Evolutionary conservation across 1,139 yeast species (phyloP).

Genomic region (Debaryomycetaceae sp.): DNA sequence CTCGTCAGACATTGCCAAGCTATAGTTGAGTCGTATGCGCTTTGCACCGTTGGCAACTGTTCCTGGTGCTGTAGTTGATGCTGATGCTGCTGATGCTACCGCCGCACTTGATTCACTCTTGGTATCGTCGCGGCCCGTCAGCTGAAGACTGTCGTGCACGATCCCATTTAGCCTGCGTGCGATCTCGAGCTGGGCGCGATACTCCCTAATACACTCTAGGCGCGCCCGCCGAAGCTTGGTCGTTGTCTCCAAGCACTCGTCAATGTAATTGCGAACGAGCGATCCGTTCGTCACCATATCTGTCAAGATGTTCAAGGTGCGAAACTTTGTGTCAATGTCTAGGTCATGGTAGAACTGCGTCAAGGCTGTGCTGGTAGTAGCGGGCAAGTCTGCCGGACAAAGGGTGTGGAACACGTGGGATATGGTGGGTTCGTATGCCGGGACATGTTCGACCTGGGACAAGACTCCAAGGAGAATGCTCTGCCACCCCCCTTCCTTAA

Average conservation of each 20-base stretch:
- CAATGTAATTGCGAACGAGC: slow-evolving; percentile 54
- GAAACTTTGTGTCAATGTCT: slow-evolving; percentile 38
- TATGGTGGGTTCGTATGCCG: slow-evolving; percentile 39
- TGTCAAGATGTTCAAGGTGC: slow-evolving; percentile 44
- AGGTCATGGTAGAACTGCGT: slow-evolving; percentile 40
- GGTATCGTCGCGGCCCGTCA: not conserved
- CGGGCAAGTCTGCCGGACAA: slow-evolving; percentile 45
- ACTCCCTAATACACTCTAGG: slow-evolving; percentile 56
- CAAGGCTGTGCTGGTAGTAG: slow-evolving; percentile 40
- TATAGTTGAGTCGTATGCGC: slow-evolving; percentile 20
- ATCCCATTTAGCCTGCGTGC: slow-evolving; percentile 36
- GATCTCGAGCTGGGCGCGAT: slow-evolving; percentile 38
- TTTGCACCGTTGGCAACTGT: slow-evolving; percentile 5
- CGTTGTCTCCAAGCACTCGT: slow-evolving; percentile 55
- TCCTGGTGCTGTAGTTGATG: too few species aligned
- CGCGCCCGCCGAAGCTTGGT: slow-evolving; percentile 57
- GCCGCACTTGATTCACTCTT: slow-evolving; percentile 1
- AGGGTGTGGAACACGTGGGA: slow-evolving; percentile 35
- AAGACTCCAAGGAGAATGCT: slow-evolving; percentile 64
- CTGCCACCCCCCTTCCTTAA: slow-evolving; percentile 83
- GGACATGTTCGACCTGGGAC: slow-evolving; percentile 47
- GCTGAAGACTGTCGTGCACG: slow-evolving; percentile 15
- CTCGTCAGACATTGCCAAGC: slow-evolving; percentile 34
- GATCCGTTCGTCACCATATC: slow-evolving; percentile 49
- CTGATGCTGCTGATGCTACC: not conserved